A percentile compares a stretch with the other conserved stretches of the same genome.
Evolutionary conservation across 345 rosid genomes (phyloP).

Genomic region (Pistacia integerrima): DNA sequence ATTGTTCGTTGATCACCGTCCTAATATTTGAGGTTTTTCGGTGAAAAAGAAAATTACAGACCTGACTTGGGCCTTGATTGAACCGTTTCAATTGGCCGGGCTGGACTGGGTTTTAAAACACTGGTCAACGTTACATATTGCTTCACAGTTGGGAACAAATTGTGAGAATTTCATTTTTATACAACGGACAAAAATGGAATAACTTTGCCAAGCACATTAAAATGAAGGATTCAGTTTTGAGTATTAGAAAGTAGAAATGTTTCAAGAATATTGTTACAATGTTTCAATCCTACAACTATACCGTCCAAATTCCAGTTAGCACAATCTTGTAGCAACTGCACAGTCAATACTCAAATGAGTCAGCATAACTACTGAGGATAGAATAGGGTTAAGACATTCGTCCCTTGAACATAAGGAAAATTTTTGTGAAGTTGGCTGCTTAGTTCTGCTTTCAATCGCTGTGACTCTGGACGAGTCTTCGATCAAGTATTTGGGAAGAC

Average conservation of each 20-base stretch:
- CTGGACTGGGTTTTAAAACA: no score
- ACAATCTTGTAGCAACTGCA: not conserved
- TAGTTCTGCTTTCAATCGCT: not conserved
- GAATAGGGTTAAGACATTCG: not conserved
- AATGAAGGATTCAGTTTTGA: not conserved
- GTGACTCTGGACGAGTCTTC: not conserved
- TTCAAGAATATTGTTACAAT: not conserved
- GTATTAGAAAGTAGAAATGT: not conserved
- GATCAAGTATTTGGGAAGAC: conserved; percentile 3
- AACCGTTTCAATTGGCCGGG: no score
- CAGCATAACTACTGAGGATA: not conserved
- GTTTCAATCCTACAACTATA: not conserved
- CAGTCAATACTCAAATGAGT: not conserved
- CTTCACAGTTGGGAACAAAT: no score
- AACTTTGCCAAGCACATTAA: not conserved
- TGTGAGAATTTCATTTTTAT: no score
- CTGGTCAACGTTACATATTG: no score
- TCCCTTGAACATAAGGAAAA: not conserved
- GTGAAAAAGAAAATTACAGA: no score
- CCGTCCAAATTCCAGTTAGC: not conserved
- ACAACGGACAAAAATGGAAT: no score
- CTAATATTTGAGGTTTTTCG: no score
- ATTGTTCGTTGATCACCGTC: no score
- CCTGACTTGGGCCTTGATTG: no score
- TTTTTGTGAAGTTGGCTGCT: not conserved